Evolutionary conservation across 2,329 filamentous ascomycete species (phyloP), one percentile per base, ranked within the genome.

Genomic region (Aspergillus vadensis): DNA sequence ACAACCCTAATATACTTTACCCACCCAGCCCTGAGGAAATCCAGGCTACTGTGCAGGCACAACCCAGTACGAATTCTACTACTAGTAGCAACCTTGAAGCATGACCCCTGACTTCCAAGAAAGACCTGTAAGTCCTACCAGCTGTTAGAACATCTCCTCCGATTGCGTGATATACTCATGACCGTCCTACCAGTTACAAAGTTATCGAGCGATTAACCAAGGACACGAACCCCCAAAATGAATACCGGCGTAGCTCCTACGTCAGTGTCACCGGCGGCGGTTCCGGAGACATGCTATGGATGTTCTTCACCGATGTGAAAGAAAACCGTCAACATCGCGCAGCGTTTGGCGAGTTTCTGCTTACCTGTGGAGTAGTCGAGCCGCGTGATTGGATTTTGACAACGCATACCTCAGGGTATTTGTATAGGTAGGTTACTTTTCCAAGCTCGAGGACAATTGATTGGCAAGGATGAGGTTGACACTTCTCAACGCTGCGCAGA

Each of bases 291-390:
- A 65, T 66, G 0, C 72, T 74, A 0, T 60, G 82, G 60, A 69
- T 81, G 39, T 82, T 82, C 53, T 73, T 74, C 0, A 78, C 75
- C 0, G 78, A 81, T 61, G 66, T 68, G 0, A 15, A 63, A 1
- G 80, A 82, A 56, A 82, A 80, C 25, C 77, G 80, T 1, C 62
- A 62, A 1, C 80, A 82, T 1, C 68, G 80, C 48, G 70, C 70
- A 4, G 59, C 63, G 0, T 72, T 75, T 12, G 79, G 78, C 0
- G 55, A 65, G 0, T 69, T 80, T 8, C 60, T 80, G 2, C 65
- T 55, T 2, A 63, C 52, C 0, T 68, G 68, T 4, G 70, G 74
- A 0, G 17, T 80, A 0, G 63, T 81, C 1, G 63, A 70, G 5
- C 65, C 66, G 0, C 70, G 70, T 0, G 80, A 82, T 60, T 79